Conservation (phyloP, 257 asterid genomes). For the Cynanchum wilfordii region DNA sequence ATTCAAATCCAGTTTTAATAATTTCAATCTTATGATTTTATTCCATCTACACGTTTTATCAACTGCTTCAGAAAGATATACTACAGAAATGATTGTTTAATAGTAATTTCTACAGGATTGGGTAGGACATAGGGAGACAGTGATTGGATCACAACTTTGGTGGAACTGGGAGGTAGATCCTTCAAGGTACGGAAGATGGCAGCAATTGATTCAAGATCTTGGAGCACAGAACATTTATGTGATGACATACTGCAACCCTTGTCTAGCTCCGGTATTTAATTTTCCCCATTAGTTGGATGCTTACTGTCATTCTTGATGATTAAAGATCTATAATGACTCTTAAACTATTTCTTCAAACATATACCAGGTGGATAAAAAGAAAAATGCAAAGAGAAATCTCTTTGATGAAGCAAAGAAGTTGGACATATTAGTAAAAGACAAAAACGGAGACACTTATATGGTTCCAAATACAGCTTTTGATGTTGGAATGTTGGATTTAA, state of each 20-base stretch:
- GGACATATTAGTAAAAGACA: slow-evolving; percentile 78
- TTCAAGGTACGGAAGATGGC: slow-evolving; percentile 71
- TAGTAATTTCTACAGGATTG: slow-evolving; percentile 52
- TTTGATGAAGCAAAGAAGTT: slow-evolving; percentile 75
- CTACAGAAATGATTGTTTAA: background rate
- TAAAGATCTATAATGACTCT: background rate
- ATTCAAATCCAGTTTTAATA: background rate
- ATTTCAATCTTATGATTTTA: background rate
- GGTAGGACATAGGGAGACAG: slow-evolving; percentile 93
- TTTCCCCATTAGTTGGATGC: background rate
- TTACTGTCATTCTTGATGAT: background rate
- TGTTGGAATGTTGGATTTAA: slow-evolving; percentile 91
- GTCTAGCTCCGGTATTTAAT: slow-evolving; percentile 76
- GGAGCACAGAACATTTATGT: slow-evolving; percentile 48
- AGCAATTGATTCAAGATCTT: slow-evolving; percentile 54
- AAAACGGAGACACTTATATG: slow-evolving; percentile 66
- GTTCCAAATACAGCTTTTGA: slow-evolving; percentile 95
- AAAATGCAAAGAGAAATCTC: slow-evolving; percentile 52
- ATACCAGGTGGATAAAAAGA: slow-evolving; percentile 65
- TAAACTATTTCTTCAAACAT: background rate
- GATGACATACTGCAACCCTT: slow-evolving; percentile 99
- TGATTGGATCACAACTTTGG: slow-evolving; percentile 97
- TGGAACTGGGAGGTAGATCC: slow-evolving; percentile 99
- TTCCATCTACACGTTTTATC: background rate
- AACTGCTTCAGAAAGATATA: background rate